Base-by-base conservation (phyloP, 2,329 filamentous ascomycete genomes). In the Teratosphaeriaceae sp. region DNA sequence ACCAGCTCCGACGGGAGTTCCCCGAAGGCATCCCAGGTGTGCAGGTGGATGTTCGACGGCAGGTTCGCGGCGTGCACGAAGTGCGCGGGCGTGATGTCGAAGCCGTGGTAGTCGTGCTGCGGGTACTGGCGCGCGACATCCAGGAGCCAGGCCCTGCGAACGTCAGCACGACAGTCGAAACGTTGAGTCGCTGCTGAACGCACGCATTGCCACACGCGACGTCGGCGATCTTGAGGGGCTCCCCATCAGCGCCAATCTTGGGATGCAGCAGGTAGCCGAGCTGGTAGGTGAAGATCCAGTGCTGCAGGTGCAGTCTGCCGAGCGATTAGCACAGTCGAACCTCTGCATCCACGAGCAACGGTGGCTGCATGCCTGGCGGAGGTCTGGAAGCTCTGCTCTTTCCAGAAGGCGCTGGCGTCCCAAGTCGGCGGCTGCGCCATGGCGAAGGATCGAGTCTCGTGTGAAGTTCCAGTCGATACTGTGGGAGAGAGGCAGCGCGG, bases 201-300 rank as follows among this genome's bases (percentile, higher is more conserved):
- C 15, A 46, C 44, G 20, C 40, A 29, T 48, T 50, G 15, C 44
- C 41, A 39, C 45, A 48, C 18, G 37, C 50, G 5, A 53, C 33
- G 27, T 51, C 50, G 22, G 45, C 47, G 7, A 52, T 43, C 27
- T 42, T 37, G 35, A 50, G 35, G 15, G 38, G 23, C 20, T 38
- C 21, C 16, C 41, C 33, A 13, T 19, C 19, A n/a, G 38, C 7
- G 19, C 43, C 38, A 22, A 52, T 42, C 30, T 45, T 41, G 8
- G 48, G 50, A 39, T 48, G 42, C 2, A 52, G 13, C 8, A 21
- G 23, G 35, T 49, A 49, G 39, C 40, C 46, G 15, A 51, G 42
- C 23, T 46, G 46, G 26, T 47, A 44, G 16, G 41, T 33, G 40
- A 42, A 46, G 29, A 47, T 44, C 49, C 49, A 49, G 30, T 47